Evolutionary conservation across 495 filamentous ascomycete genomes (phyloP).

Genomic region (Neurospora sp.): DNA sequence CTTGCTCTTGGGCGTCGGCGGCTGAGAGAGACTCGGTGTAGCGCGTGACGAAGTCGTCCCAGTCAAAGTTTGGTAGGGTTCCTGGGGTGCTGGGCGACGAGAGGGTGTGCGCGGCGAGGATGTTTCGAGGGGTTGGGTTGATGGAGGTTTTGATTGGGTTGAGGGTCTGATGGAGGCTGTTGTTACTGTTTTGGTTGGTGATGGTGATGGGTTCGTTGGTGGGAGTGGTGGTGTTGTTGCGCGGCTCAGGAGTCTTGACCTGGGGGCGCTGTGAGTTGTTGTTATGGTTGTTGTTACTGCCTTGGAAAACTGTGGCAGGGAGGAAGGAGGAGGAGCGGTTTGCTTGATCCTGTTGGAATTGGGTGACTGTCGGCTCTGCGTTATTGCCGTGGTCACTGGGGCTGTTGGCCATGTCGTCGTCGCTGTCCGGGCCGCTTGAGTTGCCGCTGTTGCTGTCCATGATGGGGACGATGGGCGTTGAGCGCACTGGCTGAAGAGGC

Average conservation of each 20-base stretch:
- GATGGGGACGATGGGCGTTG: not conserved
- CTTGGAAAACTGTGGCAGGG: not conserved
- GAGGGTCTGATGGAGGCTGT: not conserved
- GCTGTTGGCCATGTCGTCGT: not conserved
- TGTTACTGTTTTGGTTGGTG: slow-evolving; percentile 12
- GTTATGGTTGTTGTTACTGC: not conserved
- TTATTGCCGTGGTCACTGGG: not conserved
- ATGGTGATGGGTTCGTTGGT: slow-evolving; percentile 19
- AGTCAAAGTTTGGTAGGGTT: slow-evolving; percentile 45
- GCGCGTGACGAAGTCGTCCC: slow-evolving; percentile 55
- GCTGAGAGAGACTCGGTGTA: slow-evolving; percentile 52
- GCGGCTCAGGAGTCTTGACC: slow-evolving; percentile 26
- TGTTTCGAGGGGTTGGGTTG: not conserved
- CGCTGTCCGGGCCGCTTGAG: not conserved
- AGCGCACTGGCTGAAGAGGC: not conserved
- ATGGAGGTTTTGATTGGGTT: not conserved
- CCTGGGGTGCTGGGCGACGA: slow-evolving; percentile 34
- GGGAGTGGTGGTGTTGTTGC: slow-evolving; percentile 1
- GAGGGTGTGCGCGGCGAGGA: not conserved
- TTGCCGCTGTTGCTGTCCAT: not conserved
- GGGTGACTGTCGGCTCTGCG: not conserved
- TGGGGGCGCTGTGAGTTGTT: not conserved
- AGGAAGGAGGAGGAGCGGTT: not conserved
- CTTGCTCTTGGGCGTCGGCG: slow-evolving; percentile 48
- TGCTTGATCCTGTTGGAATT: not conserved